Conservation (phyloP, 805 yeast species). For the Candida sithepensis region DNA sequence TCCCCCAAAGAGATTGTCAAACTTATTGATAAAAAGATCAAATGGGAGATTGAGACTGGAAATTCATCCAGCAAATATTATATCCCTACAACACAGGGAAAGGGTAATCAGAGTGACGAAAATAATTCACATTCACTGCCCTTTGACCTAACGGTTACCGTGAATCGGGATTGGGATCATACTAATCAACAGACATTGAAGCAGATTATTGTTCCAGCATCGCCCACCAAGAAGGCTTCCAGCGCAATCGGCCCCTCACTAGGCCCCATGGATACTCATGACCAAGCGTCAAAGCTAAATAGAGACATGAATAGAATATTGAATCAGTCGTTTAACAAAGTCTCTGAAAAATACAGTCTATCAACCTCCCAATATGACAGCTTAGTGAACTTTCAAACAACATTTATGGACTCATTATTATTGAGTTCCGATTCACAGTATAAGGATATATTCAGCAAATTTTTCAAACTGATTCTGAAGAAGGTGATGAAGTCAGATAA, state of each 20-base stretch:
- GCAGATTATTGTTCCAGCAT: conserved; percentile 11
- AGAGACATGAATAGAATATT: conserved; percentile 34
- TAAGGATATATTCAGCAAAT: conserved; percentile 28
- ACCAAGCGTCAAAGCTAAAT: conserved; percentile 13
- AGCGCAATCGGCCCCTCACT: not conserved
- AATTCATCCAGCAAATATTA: conserved; percentile 27
- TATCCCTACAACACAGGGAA: conserved; percentile 29
- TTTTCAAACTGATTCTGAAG: conserved; percentile 28
- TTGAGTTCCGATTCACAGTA: conserved; percentile 26
- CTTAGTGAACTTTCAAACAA: conserved; percentile 37
- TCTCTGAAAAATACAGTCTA: conserved; percentile 46
- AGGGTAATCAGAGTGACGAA: not conserved
- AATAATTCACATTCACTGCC: not conserved
- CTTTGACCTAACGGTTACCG: conserved; percentile 12
- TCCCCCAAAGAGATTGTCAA: conserved; percentile 32
- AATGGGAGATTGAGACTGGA: conserved; percentile 38
- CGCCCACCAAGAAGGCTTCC: conserved; percentile 12
- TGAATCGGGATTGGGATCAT: conserved; percentile 1
- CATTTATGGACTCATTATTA: conserved; percentile 28
- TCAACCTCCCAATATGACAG: conserved; percentile 51
- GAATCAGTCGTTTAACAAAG: conserved; percentile 41
- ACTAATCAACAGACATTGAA: conserved; percentile 7
- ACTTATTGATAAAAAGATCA: conserved; percentile 40
- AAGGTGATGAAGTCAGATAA: conserved; percentile 30
- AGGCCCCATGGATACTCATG: conserved; percentile 4